A percentile compares a stretch with the other conserved stretches of the same genome.
Conservation (phyloP, 352 stramenopile genomes). For the Phytophthora foliorum region DNA sequence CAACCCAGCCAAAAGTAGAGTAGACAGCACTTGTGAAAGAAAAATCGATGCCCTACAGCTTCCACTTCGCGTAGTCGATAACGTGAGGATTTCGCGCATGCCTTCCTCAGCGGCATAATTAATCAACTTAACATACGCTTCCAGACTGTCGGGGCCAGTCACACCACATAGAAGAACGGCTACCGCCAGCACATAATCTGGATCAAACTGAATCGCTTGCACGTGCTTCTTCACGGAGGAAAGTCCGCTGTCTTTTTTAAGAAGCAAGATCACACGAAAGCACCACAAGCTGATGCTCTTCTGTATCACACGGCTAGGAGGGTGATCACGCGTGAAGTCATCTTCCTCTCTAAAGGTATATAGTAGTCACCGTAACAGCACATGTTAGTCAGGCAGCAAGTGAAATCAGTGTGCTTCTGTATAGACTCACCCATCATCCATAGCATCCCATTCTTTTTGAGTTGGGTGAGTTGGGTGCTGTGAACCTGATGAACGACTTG, state of each 20-base stretch:
- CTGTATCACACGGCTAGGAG: conserved; percentile 33
- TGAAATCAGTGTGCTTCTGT: not conserved
- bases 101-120: conserved; percentile 59
- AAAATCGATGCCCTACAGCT: conserved; percentile 55
- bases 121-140: conserved; percentile 65
- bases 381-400: not conserved
- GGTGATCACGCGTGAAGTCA: conserved; percentile 36
- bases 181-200: conserved; percentile 75
- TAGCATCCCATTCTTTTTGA: conserved; percentile 43
- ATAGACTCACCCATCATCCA: conserved; percentile 52
- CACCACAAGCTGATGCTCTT: conserved; percentile 73
- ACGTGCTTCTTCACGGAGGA: conserved; percentile 63
- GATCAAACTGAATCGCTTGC: conserved; percentile 55
- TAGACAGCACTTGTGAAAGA: conserved; percentile 58
- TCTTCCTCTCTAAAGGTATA: conserved; percentile 34
- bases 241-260: conserved; percentile 83
- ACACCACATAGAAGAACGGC: conserved; percentile 72
- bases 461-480: conserved; percentile 20
- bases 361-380: conserved; percentile 8
- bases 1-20: conserved; percentile 53
- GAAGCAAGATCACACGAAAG: conserved; percentile 73
- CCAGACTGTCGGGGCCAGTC: conserved; percentile 61
- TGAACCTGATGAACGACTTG: conserved; percentile 7
- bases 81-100: conserved; percentile 29
- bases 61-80: conserved; percentile 32